Conservation (phyloP, 2,329 filamentous ascomycete genomes). For the Cladorrhinum sp. region DNA sequence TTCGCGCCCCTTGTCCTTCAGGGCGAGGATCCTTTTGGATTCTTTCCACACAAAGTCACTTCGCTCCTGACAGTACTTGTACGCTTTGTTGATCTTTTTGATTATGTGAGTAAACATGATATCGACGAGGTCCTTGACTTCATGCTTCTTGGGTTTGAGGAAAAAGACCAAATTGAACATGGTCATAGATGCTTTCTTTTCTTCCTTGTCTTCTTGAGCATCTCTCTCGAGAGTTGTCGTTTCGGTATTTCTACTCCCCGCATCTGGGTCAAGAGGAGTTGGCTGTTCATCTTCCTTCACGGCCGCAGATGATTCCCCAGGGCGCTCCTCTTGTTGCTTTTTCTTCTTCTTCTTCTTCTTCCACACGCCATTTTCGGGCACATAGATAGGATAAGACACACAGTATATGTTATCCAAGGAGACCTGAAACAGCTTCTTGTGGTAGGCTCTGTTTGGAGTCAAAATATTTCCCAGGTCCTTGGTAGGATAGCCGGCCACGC, state of each 20-base stretch:
- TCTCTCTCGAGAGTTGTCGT: conserved; percentile 43
- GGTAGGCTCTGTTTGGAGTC: conserved; percentile 70
- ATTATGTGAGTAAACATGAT: conserved; percentile 81
- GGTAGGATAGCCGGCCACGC: conserved; percentile 69
- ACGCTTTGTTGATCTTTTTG: conserved; percentile 86
- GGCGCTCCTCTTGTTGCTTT: conserved; percentile 31
- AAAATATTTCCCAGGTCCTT: conserved; percentile 77
- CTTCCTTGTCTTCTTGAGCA: conserved; percentile 42
- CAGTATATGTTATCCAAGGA: conserved; percentile 77
- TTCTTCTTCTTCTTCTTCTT: conserved; percentile 57
- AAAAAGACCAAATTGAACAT: conserved; percentile 99
- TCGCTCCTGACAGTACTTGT: conserved; percentile 89
- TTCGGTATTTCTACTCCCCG: conserved; percentile 22
- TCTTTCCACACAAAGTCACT: conserved; percentile 91
- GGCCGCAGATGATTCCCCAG: conserved; percentile 32
- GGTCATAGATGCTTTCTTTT: conserved; percentile 71
- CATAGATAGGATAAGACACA: conserved; percentile 79
- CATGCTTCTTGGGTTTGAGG: conserved; percentile 72
- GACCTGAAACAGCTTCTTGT: conserved; percentile 80
- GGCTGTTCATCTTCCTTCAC: conserved; percentile 31
- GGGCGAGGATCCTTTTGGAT: conserved; percentile 73
- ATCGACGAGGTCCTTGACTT: conserved; percentile 72
- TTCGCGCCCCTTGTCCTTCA: conserved; percentile 81
- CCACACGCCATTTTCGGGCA: conserved; percentile 75
- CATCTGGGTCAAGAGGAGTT: conserved; percentile 29